Evolutionary conservation across 2,329 filamentous ascomycete genomes (phyloP).

Genomic region (Colletotrichum eremochloae): DNA sequence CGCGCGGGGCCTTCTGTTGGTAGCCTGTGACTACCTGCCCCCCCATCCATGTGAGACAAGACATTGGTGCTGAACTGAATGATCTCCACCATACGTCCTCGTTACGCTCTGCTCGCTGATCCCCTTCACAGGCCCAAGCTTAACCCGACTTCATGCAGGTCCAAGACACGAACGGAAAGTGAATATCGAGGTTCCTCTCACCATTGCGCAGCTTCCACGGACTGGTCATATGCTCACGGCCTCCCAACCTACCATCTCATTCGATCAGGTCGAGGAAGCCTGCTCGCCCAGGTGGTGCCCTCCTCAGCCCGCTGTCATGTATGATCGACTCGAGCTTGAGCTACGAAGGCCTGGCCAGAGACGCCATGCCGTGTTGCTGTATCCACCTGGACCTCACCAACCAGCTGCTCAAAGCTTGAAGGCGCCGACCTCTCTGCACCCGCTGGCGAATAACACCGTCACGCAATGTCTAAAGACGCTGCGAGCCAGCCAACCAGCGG

Average conservation of each 20-base stretch:
- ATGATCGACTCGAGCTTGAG: neutral
- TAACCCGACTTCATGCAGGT: conserved; percentile 38
- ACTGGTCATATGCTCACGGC: conserved; percentile 2
- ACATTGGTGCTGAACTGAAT: conserved; percentile 9
- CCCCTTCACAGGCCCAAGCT: conserved; percentile 18
- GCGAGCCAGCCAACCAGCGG: neutral
- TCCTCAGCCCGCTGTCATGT: conserved; percentile 34
- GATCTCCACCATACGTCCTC: neutral
- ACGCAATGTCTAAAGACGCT: neutral
- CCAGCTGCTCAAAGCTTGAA: neutral
- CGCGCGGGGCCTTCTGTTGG: conserved; percentile 4
- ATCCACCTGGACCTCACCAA: neutral
- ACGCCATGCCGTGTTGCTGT: neutral
- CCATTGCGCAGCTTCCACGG: neutral
- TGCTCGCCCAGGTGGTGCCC: neutral
- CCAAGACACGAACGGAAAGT: conserved; percentile 14
- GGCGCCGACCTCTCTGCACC: neutral
- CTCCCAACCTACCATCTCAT: conserved; percentile 3
- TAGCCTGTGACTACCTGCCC: neutral
- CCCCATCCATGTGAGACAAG: conserved; percentile 16
- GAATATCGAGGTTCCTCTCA: conserved; percentile 2
- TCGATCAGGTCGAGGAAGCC: conserved; percentile 19
- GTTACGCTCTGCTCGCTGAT: conserved; percentile 8
- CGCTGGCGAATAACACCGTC: neutral
- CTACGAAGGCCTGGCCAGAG: neutral